phyloP scores from a whole-genome alignment of 352 stramenopile species.

The Pythium utonaiense region DNA sequence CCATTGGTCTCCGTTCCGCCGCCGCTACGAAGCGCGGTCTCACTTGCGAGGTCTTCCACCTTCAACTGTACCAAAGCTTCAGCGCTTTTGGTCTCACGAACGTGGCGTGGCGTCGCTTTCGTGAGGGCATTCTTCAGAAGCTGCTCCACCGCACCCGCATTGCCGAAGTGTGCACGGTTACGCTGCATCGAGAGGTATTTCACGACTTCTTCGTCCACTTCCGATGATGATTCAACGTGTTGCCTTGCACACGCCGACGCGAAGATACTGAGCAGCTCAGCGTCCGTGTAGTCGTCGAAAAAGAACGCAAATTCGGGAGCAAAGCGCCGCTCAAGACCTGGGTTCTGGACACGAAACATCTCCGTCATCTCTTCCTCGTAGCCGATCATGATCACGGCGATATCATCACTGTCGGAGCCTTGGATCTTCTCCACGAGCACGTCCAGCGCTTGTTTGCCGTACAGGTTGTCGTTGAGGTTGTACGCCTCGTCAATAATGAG shows the following conservation, averaged over 20 bases:
- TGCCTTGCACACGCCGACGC: constrained; percentile 45
- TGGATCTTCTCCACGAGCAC: constrained; percentile 92
- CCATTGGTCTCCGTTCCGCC: constrained; percentile 3
- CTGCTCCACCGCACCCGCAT: constrained; percentile 84
- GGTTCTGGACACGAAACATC: constrained; percentile 89
- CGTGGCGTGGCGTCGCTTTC: constrained; percentile 45
- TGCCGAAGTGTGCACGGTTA: constrained; percentile 85
- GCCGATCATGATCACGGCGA: constrained; percentile 90
- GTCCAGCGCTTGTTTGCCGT: constrained; percentile 76
- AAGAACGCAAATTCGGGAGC: constrained; percentile 83
- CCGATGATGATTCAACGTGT: constrained; percentile 42
- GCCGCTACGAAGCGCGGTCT: constrained; percentile 5
- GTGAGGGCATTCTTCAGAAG: constrained; percentile 75
- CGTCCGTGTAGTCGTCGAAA: constrained; percentile 91
- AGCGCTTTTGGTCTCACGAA: constrained; percentile 38
- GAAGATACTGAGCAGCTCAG: constrained; percentile 78
- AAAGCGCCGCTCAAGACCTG: constrained; percentile 85
- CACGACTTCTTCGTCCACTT: constrained; percentile 49
- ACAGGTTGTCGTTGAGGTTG: constrained; percentile 72
- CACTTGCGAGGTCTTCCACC: constrained; percentile 54
- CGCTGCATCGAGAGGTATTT: constrained; percentile 63
- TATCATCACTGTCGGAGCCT: constrained; percentile 82
- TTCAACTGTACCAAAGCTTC: constrained; percentile 69
- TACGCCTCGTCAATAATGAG: constrained; percentile 94
- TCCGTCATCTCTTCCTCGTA: constrained; percentile 90